Evolutionary conservation across 2,329 filamentous ascomycete genomes (phyloP).

Genomic region (Nakataea oryzae): DNA sequence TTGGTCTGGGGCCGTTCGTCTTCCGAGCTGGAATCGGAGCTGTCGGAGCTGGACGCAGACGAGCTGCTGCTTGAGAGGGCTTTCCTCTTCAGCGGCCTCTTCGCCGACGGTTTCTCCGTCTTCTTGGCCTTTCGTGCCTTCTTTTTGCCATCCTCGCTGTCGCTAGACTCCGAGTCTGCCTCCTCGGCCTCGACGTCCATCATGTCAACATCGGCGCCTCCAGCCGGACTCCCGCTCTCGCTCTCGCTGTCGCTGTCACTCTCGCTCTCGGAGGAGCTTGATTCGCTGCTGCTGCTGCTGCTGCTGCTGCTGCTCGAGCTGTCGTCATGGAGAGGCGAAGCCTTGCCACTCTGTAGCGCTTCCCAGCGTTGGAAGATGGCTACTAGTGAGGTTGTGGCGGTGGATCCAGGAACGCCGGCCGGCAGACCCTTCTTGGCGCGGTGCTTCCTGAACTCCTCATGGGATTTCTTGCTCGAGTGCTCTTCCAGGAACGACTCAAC

Average conservation of each 20-base stretch:
- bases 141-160: constrained; percentile 20
- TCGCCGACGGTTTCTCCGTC: neutral
- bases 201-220: constrained; percentile 30
- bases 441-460: constrained; percentile 53
- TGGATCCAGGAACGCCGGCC: neutral
- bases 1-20: constrained; percentile 37
- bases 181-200: constrained; percentile 26
- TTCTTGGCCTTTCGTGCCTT: constrained; percentile 19
- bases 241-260: constrained; percentile 18
- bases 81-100: constrained; percentile 44
- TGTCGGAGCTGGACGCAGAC: constrained; percentile 16
- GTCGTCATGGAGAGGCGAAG: constrained; percentile 12
- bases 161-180: constrained; percentile 21
- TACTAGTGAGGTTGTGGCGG: constrained; percentile 27
- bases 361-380: constrained; percentile 42
- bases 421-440: constrained; percentile 29
- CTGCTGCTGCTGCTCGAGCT: constrained; percentile 20
- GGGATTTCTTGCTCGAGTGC: constrained; percentile 52
- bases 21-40: constrained; percentile 30
- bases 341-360: constrained; percentile 15
- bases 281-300: constrained; percentile 19
- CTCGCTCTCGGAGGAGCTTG: neutral
- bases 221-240: constrained; percentile 8
- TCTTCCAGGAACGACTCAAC: constrained; percentile 57
- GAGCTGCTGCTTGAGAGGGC: constrained; percentile 25